Conservation (phyloP, 2,329 filamentous ascomycete genomes). For the Trichoderma brevicompactum region DNA sequence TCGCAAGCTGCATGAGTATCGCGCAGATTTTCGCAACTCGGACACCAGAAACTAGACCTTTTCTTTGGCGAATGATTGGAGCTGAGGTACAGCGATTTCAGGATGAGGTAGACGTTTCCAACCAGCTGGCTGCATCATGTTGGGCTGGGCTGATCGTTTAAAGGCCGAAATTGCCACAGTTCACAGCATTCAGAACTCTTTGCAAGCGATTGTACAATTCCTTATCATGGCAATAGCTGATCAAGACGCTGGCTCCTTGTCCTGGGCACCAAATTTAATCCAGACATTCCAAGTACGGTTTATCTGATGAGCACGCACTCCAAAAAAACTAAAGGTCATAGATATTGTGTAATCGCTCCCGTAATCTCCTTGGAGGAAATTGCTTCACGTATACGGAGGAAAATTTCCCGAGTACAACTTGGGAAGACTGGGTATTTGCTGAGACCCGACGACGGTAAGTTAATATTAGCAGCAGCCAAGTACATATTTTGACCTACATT, state of each 20-base stretch:
- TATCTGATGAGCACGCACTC: too few relatives aligned
- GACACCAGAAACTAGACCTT: constrained; percentile 1
- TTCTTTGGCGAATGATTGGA: constrained; percentile 9
- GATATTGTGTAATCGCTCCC: background rate
- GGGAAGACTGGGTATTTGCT: constrained; percentile 12
- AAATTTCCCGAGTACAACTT: background rate
- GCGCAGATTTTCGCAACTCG: constrained; percentile 3
- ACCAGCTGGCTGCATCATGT: background rate
- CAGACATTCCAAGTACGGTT: background rate
- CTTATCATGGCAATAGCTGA: constrained; percentile 7
- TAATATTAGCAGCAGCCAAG: background rate
- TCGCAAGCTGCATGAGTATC: constrained; percentile 7
- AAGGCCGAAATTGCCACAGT: background rate
- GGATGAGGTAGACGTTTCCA: background rate
- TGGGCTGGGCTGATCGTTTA: background rate
- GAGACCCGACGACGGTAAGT: constrained; percentile 8
- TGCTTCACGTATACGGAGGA: constrained; percentile 1
- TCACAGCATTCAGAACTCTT: background rate
- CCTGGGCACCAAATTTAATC: background rate
- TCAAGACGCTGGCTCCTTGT: background rate
- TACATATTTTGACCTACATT: background rate
- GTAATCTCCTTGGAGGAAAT: background rate
- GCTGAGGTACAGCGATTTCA: background rate
- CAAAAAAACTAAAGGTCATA: background rate
- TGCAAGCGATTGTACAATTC: constrained; percentile 2